Base-by-base conservation (phyloP, 345 rosid genomes). In the Salix viminalis region DNA sequence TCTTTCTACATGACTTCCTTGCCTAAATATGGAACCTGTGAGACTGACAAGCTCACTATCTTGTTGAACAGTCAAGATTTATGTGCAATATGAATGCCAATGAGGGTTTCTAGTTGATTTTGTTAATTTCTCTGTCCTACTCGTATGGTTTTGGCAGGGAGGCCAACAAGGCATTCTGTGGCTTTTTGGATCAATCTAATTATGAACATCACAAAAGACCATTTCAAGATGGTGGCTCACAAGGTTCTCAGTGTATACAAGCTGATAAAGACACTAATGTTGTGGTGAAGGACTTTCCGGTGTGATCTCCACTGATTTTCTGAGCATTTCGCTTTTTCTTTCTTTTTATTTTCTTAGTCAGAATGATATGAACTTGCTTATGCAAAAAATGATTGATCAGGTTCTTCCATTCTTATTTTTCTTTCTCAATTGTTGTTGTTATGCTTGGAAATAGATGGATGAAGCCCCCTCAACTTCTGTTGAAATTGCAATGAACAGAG, bases 151-250 rank as follows among this genome's bases (percentile, higher is more conserved):
- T 78, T 71, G 61, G 28, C 86, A 93, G 98, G 92, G 99, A 96
- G 83, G 83, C 80, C 61, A 93, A 91, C 67, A 96, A 96, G 83
- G 98, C 99, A 61, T 86, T 91, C 71, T 93, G 98, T 84, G 99
- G 99, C 75, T 93, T 93, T 85, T 76, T 71, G 80, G 84, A 85
- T 79, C 87, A 77, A 77, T 85, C 87, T 69, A 90, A 85, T 70
- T 76, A 73, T 74, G 66, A 79, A 65, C 83, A 84, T 70, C 79
- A 77, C 74, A 78, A 76, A 82, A 83, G 72, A 58, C 48, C 78
- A n/a, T 78, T 79, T 75, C 84, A 41, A 76, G 84, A 83, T 28
- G 70, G 62, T 65, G 82, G 70, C 69, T 71, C 56, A 69, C 54
- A 71, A 71, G 82, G 83, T 71, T 65, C 76, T 69, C 78, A 60